Evolutionary conservation across 805 yeast species (phyloP).

Genomic region (Kodamaea sagamina): DNA sequence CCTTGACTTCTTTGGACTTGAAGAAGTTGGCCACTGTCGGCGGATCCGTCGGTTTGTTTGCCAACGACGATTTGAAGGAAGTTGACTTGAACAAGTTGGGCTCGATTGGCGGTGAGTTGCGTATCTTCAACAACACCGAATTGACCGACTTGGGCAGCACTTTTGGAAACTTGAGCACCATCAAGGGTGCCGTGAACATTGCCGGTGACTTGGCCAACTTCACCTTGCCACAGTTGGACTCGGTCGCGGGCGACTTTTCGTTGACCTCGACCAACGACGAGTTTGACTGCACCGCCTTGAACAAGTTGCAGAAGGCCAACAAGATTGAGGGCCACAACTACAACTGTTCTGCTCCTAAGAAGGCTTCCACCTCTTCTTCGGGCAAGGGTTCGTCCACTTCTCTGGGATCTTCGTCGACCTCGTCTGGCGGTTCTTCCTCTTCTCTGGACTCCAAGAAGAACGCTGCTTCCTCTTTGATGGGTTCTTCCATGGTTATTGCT

Average conservation of each 20-base stretch:
- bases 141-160: conserved; percentile 33
- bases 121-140: conserved; percentile 42
- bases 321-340: conserved; percentile 48
- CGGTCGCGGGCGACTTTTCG: conserved; percentile 45
- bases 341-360: conserved; percentile 40
- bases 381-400: conserved; percentile 16
- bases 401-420: conserved; percentile 17
- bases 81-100: conserved; percentile 31
- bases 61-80: conserved; percentile 42
- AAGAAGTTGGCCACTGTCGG: conserved; percentile 37
- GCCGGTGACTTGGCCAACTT: conserved; percentile 42
- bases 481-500: conserved; percentile 23
- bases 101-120: conserved; percentile 43
- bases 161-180: conserved; percentile 31
- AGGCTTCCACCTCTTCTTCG: conserved; percentile 21
- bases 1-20: conserved; percentile 33
- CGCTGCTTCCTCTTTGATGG: conserved; percentile 14
- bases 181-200: conserved; percentile 44
- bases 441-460: conserved; percentile 21
- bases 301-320: conserved; percentile 31
- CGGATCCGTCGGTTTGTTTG: conserved; percentile 42
- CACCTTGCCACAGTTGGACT: conserved; percentile 36
- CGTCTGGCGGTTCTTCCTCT: conserved; percentile 21
- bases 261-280: conserved; percentile 37
- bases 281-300: conserved; percentile 39